Conservation (phyloP, 306 rosid species). For the Medicago arabica region DNA sequence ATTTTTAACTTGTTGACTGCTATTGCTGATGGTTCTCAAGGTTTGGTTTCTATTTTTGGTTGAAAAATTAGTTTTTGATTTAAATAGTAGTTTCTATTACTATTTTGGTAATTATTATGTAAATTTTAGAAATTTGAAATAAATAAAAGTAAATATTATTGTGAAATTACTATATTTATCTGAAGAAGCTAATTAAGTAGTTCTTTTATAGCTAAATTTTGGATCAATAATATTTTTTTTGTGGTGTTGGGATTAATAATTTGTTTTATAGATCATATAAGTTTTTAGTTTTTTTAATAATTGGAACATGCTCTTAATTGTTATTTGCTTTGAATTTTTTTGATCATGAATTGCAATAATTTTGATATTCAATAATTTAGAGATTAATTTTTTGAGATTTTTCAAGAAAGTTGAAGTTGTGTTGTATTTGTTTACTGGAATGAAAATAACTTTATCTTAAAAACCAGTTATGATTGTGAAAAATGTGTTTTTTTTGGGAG, state of each 20-base stretch:
- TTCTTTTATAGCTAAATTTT: not conserved
- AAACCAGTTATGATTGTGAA: no score
- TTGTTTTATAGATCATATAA: not conserved
- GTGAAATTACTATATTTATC: not conserved
- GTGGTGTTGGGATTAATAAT: not conserved
- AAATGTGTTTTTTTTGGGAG: no score
- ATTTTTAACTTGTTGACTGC: conserved; percentile 74
- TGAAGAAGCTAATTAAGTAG: not conserved
- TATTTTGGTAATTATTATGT: not conserved
- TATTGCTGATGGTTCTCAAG: conserved; percentile 71
- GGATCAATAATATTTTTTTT: not conserved
- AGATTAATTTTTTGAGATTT: no score
- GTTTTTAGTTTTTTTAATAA: not conserved
- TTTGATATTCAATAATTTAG: no score
- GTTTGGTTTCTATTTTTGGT: conserved; percentile 41
- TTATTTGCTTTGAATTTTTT: not conserved
- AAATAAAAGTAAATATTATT: not conserved
- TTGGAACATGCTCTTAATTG: not conserved
- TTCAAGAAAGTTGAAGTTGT: no score
- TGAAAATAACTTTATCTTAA: no score
- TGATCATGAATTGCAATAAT: not conserved
- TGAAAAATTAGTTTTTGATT: not conserved
- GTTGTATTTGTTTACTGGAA: no score
- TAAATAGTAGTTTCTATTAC: not conserved
- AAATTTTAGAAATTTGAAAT: not conserved